These are phyloP conservation scores for Coniochaeta prunicola DNA, from an alignment of 2,329 filamentous ascomycete species.

Conservation along the genomic window DNA sequence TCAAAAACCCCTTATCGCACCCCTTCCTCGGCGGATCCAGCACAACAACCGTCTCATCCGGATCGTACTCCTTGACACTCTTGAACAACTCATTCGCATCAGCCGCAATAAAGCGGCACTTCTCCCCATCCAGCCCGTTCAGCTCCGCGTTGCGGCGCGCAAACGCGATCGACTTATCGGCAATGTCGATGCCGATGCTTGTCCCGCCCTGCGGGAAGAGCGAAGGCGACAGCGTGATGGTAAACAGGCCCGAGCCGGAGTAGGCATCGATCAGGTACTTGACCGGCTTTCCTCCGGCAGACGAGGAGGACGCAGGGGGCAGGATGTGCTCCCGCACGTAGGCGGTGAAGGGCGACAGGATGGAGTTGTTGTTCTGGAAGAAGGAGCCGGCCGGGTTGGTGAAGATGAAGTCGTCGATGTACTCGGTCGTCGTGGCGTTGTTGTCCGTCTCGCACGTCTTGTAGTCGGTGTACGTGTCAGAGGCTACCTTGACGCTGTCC, in stretches of 20 bases:
- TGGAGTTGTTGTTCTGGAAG: conserved; percentile 99
- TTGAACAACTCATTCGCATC: conserved; percentile 81
- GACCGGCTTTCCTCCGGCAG: conserved; percentile 36
- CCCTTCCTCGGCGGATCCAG: conserved; percentile 96
- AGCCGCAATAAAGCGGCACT: conserved; percentile 80
- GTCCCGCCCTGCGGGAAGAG: conserved; percentile 63
- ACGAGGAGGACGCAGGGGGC: conserved; percentile 32
- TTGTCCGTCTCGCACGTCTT: conserved; percentile 87
- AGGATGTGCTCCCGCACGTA: conserved; percentile 80
- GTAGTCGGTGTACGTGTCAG: conserved; percentile 58
- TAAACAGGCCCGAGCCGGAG: conserved; percentile 95
- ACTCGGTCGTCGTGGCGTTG: conserved; percentile 78
- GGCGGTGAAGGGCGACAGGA: conserved; percentile 76
- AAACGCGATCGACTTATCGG: conserved; percentile 66
- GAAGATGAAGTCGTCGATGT: conserved; percentile 78
- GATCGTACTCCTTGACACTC: conserved; percentile 57
- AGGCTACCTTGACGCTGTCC: conserved; percentile 40
- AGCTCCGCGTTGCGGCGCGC: conserved; percentile 71
- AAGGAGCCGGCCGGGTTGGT: conserved; percentile 89
- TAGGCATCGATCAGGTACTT: conserved; percentile 95
- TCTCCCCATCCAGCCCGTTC: conserved; percentile 61
- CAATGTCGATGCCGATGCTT: conserved; percentile 86
- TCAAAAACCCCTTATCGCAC: conserved; percentile 77
- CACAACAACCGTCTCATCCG: conserved; percentile 84
- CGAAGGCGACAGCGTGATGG: conserved; percentile 72